These are phyloP conservation scores for Asclepias syriaca DNA, from an alignment of 257 asterid genomes.

Conservation along the genomic window DNA sequence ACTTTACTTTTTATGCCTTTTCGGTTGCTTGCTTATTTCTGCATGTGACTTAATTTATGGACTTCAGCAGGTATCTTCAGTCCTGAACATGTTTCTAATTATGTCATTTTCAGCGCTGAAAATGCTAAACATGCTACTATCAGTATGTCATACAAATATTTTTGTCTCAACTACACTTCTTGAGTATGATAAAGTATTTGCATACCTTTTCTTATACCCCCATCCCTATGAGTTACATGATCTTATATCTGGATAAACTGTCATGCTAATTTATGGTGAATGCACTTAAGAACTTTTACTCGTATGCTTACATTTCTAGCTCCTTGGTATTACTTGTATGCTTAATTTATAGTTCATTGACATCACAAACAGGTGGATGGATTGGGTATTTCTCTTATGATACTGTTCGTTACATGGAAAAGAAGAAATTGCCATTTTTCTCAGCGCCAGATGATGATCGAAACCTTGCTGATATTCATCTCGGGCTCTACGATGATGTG, in stretches of 20 bases:
- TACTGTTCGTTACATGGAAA: conserved; percentile 72
- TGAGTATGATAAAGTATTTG: background rate
- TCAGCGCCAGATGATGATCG: conserved; percentile 69
- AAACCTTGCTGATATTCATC: conserved; percentile 74
- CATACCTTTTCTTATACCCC: background rate
- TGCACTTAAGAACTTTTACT: background rate
- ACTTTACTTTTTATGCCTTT: background rate
- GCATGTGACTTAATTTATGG: background rate
- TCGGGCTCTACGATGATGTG: conserved; percentile 81
- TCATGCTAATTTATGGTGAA: background rate
- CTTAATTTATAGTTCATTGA: background rate
- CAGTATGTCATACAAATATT: background rate
- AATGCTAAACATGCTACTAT: background rate
- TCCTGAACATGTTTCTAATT: background rate
- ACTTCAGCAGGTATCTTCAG: background rate
- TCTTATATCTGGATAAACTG: background rate
- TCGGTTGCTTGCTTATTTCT: background rate
- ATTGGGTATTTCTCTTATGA: conserved; percentile 91
- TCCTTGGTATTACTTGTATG: background rate
- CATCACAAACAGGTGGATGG: conserved; percentile 76
- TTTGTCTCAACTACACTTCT: conserved; percentile 14
- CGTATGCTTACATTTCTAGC: background rate
- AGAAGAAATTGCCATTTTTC: conserved; percentile 60
- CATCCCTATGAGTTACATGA: background rate
- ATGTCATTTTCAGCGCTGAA: background rate